A percentile compares a stretch with the other conserved stretches of the same genome.
These are phyloP conservation scores for Scheffersomyces illinoinensis DNA, from an alignment of 1,139 yeast genomes.

Conservation along the genomic window DNA sequence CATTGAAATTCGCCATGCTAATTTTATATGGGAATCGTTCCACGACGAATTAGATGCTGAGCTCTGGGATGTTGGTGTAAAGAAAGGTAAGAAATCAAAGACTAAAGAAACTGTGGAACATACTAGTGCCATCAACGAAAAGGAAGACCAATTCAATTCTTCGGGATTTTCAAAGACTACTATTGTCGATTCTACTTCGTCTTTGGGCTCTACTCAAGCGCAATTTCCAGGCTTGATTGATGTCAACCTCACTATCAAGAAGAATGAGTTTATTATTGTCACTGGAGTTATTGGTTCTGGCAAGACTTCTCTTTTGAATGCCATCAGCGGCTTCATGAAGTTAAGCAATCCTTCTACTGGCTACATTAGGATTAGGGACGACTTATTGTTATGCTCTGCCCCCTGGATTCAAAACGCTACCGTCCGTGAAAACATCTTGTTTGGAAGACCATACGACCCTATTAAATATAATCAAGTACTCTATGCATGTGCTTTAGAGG, in stretches of 20 bases:
- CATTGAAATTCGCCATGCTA: slow-evolving; percentile 30
- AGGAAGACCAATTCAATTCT: slow-evolving; percentile 6
- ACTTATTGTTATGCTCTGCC: slow-evolving; percentile 31
- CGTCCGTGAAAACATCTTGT: slow-evolving; percentile 40
- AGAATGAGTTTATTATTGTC: slow-evolving; percentile 36
- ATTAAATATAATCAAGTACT: slow-evolving; percentile 29
- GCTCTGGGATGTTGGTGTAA: slow-evolving; percentile 26
- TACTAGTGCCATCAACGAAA: slow-evolving; percentile 3
- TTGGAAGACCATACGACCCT: slow-evolving; percentile 36
- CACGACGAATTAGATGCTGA: slow-evolving; percentile 28
- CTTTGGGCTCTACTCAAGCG: slow-evolving; percentile 2
- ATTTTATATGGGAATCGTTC: slow-evolving; percentile 38
- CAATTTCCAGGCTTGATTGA: slow-evolving; percentile 33
- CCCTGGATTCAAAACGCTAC: slow-evolving; percentile 53
- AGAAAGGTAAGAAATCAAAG: slow-evolving; percentile 12
- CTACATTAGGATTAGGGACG: slow-evolving; percentile 25
- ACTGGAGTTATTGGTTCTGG: slow-evolving; percentile 48
- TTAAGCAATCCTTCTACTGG: slow-evolving; percentile 27
- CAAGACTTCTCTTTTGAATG: slow-evolving; percentile 38
- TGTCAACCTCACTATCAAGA: slow-evolving; percentile 27
- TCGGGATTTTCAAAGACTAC: slow-evolving; percentile 7
- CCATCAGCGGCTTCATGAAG: slow-evolving; percentile 40
- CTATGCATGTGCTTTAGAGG: slow-evolving; percentile 42
- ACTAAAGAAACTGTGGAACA: slow-evolving; percentile 8
- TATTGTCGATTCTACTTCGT: slow-evolving; percentile 13